Percentiles rank a stretch among this genome's conserved stretches.
phyloP scores from a whole-genome alignment of 345 rosid genomes.

The Populus simonii region DNA sequence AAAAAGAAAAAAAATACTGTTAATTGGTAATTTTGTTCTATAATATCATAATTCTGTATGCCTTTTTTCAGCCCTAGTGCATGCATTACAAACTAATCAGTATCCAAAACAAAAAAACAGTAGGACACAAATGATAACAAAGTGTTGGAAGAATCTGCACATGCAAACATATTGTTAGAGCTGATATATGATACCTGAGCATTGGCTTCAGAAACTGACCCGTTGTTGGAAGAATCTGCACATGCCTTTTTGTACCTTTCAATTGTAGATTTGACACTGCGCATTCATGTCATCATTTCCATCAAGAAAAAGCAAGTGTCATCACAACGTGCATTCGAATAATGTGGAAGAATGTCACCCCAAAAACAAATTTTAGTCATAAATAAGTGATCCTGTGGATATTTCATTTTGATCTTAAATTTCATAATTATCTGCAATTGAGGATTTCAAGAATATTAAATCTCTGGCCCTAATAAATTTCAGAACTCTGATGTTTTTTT shows the following conservation, averaged over 20 bases:
- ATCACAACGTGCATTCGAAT: background rate
- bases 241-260: slow-evolving; percentile 88
- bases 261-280: slow-evolving; percentile 86
- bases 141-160: background rate
- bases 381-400: background rate
- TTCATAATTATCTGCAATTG: background rate
- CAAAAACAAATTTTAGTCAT: background rate
- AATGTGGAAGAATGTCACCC: background rate
- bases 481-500: no score
- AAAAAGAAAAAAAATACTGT: no score
- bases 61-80: no score
- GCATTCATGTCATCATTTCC: slow-evolving; percentile 16
- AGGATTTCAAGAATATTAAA: background rate
- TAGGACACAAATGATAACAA: background rate
- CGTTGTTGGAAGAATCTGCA: slow-evolving; percentile 60
- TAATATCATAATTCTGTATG: no score
- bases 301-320: background rate
- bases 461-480: background rate
- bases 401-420: background rate
- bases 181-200: slow-evolving; percentile 62
- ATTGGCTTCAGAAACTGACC: slow-evolving; percentile 76
- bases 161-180: background rate
- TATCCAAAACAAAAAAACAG: background rate
- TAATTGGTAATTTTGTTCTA: no score
- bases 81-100: no score